Evolutionary conservation across 2,329 filamentous ascomycete genomes (phyloP).

Genomic region (Penicillium olsonii): DNA sequence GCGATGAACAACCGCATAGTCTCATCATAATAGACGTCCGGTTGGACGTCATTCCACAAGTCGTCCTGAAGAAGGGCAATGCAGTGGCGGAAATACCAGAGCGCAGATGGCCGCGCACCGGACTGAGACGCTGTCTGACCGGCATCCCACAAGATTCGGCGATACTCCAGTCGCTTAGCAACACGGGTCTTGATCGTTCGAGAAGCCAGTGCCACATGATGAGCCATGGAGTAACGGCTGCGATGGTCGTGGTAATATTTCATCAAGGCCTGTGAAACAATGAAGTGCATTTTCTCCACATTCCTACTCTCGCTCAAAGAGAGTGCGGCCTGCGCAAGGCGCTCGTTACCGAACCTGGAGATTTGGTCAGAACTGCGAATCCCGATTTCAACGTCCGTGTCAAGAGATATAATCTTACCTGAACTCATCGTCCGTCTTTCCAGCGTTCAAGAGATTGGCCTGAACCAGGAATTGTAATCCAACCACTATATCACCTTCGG

Average conservation of each 20-base stretch:
- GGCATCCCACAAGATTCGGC: constrained; percentile 75
- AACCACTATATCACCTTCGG: constrained; percentile 65
- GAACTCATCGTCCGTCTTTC: constrained; percentile 83
- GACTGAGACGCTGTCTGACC: constrained; percentile 78
- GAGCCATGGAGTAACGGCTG: constrained; percentile 71
- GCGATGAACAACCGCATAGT: constrained; percentile 77
- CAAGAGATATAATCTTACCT: constrained; percentile 33
- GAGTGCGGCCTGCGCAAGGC: constrained; percentile 75
- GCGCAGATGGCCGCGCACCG: constrained; percentile 77
- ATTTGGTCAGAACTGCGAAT: constrained; percentile 7
- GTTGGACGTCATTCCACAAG: constrained; percentile 69
- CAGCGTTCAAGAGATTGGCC: constrained; percentile 76
- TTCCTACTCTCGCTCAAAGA: constrained; percentile 68
- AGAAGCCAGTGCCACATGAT: constrained; percentile 77
- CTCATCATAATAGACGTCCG: constrained; percentile 82
- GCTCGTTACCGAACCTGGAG: constrained; percentile 76
- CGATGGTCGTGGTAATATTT: constrained; percentile 67
- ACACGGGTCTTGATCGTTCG: constrained; percentile 72
- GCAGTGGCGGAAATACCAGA: constrained; percentile 78
- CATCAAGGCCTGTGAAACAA: constrained; percentile 78
- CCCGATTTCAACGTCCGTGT: neutral
- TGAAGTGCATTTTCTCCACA: constrained; percentile 81
- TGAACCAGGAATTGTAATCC: constrained; percentile 82
- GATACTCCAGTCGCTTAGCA: constrained; percentile 63
- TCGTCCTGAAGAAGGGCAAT: constrained; percentile 76